Conservation (phyloP, 2,329 filamentous ascomycete species). For the Purpureocillium lavendulum region DNA sequence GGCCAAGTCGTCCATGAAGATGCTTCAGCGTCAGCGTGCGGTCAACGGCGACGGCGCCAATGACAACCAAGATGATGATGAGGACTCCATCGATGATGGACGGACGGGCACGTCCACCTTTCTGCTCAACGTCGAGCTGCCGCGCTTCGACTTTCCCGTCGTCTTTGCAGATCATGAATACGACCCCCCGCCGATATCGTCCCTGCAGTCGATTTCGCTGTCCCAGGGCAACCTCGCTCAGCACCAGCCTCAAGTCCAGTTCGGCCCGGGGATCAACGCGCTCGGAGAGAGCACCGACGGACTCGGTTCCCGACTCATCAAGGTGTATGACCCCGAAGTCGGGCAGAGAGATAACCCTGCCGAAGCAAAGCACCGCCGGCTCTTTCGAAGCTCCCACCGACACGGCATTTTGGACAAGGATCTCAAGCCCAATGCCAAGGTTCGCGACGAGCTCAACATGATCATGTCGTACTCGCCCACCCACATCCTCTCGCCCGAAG, state of each 20-base stretch:
- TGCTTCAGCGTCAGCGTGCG: constrained; percentile 39
- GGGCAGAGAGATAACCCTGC: constrained; percentile 86
- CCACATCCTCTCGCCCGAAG: constrained; percentile 76
- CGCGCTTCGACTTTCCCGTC: constrained; percentile 89
- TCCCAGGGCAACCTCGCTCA: constrained; percentile 65
- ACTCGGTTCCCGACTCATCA: constrained; percentile 57
- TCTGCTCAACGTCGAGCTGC: constrained; percentile 81
- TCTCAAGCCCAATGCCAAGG: constrained; percentile 90
- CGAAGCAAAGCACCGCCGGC: constrained; percentile 85
- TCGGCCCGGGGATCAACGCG: constrained; percentile 80
- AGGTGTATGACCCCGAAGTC: constrained; percentile 89
- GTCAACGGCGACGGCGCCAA: constrained; percentile 30
- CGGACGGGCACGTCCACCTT: constrained; percentile 50
- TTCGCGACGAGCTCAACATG: constrained; percentile 83
- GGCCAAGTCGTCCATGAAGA: constrained; percentile 55
- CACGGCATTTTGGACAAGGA: constrained; percentile 94
- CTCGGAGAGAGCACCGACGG: constrained; percentile 42
- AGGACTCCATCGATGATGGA: constrained; percentile 32
- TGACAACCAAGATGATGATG: constrained; percentile 19
- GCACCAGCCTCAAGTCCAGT: constrained; percentile 78
- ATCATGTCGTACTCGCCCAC: constrained; percentile 92
- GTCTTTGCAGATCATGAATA: constrained; percentile 96
- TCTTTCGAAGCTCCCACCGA: constrained; percentile 82
- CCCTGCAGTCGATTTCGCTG: constrained; percentile 48
- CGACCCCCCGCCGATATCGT: constrained; percentile 71